Conservation (phyloP, 78 protist species). For the Dictyostelium brefeldianum region DNA sequence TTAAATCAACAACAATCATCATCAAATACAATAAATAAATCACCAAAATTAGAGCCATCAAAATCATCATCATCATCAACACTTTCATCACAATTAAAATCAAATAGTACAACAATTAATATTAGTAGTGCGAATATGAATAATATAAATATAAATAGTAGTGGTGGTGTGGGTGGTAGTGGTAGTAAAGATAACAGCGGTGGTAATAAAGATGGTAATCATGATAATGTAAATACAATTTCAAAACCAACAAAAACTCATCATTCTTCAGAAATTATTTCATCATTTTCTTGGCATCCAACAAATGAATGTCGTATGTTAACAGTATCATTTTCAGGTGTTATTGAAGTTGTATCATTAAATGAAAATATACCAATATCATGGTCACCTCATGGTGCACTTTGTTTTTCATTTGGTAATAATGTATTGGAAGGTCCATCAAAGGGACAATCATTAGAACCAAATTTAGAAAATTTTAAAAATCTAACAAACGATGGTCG, state of each 20-base stretch:
- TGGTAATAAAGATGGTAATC: not conserved
- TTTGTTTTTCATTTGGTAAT: slow-evolving; percentile 71
- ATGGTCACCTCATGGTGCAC: slow-evolving; percentile 81
- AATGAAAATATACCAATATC: slow-evolving; percentile 75
- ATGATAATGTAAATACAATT: not conserved
- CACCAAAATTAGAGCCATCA: not conserved
- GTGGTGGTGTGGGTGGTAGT: not conserved
- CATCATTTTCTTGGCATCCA: slow-evolving; percentile 85
- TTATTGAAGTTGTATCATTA: slow-evolving; percentile 65
- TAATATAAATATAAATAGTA: not conserved
- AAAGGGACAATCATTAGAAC: slow-evolving; percentile 45
- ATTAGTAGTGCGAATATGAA: not conserved
- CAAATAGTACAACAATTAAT: not conserved
- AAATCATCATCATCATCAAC: not conserved
- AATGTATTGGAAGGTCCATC: slow-evolving; percentile 62
- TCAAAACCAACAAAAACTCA: slow-evolving; percentile 61
- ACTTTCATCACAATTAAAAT: not conserved
- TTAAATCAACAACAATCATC: slow-evolving; percentile 8
- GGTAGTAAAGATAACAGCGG: not conserved
- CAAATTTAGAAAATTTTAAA: slow-evolving; percentile 25
- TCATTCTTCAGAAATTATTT: slow-evolving; percentile 38
- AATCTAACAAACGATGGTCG: slow-evolving; percentile 63
- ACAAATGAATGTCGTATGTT: slow-evolving; percentile 78
- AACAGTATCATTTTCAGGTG: slow-evolving; percentile 68
- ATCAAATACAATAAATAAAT: not conserved